These are phyloP conservation scores for Chlorella sp. DNA, from an alignment of 139 green algal genomes.

Conservation along the genomic window DNA sequence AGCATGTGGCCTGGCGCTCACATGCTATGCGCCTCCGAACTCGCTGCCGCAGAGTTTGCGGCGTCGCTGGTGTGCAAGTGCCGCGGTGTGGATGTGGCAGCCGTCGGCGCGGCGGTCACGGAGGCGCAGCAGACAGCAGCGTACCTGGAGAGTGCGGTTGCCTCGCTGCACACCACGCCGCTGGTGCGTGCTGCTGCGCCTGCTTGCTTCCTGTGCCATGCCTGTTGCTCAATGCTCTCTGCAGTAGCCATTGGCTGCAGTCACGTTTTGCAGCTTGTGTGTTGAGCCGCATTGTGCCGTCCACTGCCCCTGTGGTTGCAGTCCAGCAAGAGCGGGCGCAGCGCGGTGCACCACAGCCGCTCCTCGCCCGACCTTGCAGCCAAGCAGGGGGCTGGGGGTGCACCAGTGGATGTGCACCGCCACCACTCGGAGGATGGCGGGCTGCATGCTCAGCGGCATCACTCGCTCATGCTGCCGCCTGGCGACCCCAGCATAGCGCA, in stretches of 20 bases:
- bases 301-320: not conserved
- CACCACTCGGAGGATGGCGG: not conserved
- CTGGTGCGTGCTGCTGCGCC: too few species aligned
- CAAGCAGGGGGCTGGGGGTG: constrained; percentile 12
- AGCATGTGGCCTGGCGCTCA: not conserved
- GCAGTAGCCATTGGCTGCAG: too few species aligned
- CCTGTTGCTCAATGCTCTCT: too few species aligned
- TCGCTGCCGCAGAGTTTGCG: constrained; percentile 37
- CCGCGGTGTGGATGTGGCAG: constrained; percentile 60
- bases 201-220: too few species aligned
- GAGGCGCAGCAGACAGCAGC: constrained; percentile 31
- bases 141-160: constrained; percentile 8
- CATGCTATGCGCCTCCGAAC: not conserved
- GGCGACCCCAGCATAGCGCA: not conserved
- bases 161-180: constrained; percentile 15
- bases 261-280: not conserved
- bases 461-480: not conserved
- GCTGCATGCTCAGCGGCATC: not conserved
- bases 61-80: constrained; percentile 64
- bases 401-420: constrained; percentile 1
- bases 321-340: not conserved
- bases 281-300: not conserved
- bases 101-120: constrained; percentile 15
- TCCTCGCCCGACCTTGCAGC: constrained; percentile 35
- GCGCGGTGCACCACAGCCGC: constrained; percentile 11